phyloP scores from a whole-genome alignment of 148 eudicot genomes.

The Limonium bicolor region DNA sequence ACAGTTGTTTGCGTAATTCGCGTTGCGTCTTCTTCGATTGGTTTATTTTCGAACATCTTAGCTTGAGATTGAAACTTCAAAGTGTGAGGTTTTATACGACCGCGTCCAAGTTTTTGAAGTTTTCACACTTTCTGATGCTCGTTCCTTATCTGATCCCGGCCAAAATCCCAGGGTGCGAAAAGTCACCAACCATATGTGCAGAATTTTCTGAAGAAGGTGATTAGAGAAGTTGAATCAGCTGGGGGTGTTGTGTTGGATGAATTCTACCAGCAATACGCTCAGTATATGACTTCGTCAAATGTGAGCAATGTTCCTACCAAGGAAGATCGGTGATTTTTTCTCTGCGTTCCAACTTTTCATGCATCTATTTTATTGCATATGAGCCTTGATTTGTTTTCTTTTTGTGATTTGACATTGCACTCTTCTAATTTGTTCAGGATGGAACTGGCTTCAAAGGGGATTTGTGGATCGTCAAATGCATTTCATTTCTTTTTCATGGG shows the following conservation, averaged over 20 bases:
- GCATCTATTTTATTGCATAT: too few species aligned
- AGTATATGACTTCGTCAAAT: conserved; percentile 55
- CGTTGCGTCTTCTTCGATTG: neutral
- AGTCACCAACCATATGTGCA: conserved; percentile 39
- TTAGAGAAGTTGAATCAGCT: conserved; percentile 57
- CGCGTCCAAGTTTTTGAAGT: neutral
- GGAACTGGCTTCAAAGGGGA: conserved; percentile 23
- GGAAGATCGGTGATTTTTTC: too few species aligned
- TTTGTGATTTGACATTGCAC: neutral
- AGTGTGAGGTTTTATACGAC: neutral
- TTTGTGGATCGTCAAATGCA: conserved; percentile 42
- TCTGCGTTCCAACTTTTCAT: too few species aligned
- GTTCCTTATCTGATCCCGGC: conserved; percentile 10
- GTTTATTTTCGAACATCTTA: neutral
- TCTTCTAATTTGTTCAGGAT: conserved; percentile 30
- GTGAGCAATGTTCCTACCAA: too few species aligned
- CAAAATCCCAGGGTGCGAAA: conserved; percentile 55
- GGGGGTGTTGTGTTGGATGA: conserved; percentile 57
- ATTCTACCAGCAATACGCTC: conserved; percentile 54
- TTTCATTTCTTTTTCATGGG: conserved; percentile 48
- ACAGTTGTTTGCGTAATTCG: too few species aligned
- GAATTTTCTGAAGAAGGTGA: conserved; percentile 60
- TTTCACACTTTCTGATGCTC: neutral
- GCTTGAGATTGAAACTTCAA: conserved; percentile 1
- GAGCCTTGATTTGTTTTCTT: neutral